phyloP scores from a whole-genome alignment of 1,284 basidiomycete species.

The Phellinidium pouzarii region DNA sequence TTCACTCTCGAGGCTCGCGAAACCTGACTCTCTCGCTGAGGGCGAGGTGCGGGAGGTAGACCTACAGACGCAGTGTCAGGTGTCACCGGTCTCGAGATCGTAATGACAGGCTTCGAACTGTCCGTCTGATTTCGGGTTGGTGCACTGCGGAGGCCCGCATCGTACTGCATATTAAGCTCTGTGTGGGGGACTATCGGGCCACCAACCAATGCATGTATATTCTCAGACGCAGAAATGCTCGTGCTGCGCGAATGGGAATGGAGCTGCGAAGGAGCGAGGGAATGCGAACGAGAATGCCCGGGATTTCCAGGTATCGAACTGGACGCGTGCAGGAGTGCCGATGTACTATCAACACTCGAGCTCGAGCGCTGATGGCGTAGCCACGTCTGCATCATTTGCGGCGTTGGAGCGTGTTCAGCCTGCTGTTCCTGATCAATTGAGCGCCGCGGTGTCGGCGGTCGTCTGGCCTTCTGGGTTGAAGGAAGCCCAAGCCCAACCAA shows the following conservation, averaged over 20 bases:
- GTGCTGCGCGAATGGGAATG: not conserved
- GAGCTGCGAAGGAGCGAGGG: not conserved
- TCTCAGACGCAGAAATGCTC: conserved; percentile 11
- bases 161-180: conserved; percentile 8
- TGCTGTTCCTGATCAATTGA: not conserved
- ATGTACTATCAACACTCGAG: conserved; percentile 14
- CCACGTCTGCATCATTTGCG: conserved; percentile 12
- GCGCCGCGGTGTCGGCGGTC: not conserved
- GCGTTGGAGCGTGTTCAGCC: conserved; percentile 9
- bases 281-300: conserved; percentile 1
- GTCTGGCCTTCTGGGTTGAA: conserved; percentile 1
- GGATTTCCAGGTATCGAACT: not conserved
- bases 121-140: conserved; percentile 2
- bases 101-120: conserved; percentile 9
- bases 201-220: conserved; percentile 3
- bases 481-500: conserved; percentile 2
- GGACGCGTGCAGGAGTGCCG: conserved; percentile 4
- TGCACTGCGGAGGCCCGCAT: not conserved
- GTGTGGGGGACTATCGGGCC: conserved; percentile 10
- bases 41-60: conserved; percentile 12
- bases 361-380: conserved; percentile 13
- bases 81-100: conserved; percentile 3
- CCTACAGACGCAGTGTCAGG: conserved; percentile 2
- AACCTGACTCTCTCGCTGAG: not conserved
- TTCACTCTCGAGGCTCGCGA: not conserved